Percentiles rank a stretch among this genome's conserved stretches.
phyloP scores from a whole-genome alignment of 805 yeast species.

The Wickerhamomyces sydowiorum region DNA sequence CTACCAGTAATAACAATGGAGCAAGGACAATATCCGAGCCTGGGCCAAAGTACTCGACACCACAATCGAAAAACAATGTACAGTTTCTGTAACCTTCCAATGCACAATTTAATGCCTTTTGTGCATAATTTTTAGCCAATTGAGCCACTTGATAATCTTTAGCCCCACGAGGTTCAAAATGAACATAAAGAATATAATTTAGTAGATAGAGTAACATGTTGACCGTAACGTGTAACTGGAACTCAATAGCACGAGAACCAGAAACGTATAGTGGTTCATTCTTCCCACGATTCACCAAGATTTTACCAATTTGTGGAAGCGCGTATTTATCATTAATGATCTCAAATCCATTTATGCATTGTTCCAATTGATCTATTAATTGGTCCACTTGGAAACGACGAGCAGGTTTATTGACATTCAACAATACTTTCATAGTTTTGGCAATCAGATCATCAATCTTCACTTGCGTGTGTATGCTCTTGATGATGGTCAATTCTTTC shows the following conservation, averaged over 20 bases:
- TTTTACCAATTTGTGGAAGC: slow-evolving; percentile 28
- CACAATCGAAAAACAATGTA: slow-evolving; percentile 34
- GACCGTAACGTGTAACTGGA: slow-evolving; percentile 32
- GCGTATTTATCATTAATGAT: slow-evolving; percentile 24
- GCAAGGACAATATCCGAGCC: slow-evolving; percentile 42
- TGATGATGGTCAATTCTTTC: slow-evolving; percentile 41
- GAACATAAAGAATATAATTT: slow-evolving; percentile 43
- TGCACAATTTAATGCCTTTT: slow-evolving; percentile 35
- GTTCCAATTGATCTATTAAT: slow-evolving; percentile 27
- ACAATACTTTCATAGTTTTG: slow-evolving; percentile 32
- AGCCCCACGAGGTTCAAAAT: slow-evolving; percentile 36
- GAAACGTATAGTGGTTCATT: slow-evolving; percentile 20
- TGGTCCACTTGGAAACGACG: slow-evolving; percentile 34
- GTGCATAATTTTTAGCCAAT: slow-evolving; percentile 34
- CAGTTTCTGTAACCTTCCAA: slow-evolving; percentile 38
- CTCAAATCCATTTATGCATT: slow-evolving; percentile 28
- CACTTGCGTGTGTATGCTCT: slow-evolving; percentile 40
- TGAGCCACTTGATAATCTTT: slow-evolving; percentile 27
- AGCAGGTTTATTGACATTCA: slow-evolving; percentile 33
- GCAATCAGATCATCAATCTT: slow-evolving; percentile 38
- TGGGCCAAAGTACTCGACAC: slow-evolving; percentile 26
- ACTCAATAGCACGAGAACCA: slow-evolving; percentile 33
- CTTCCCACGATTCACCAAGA: slow-evolving; percentile 18
- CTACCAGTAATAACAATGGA: slow-evolving; percentile 45
- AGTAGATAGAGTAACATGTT: slow-evolving; percentile 45